These are phyloP conservation scores for Aureobasidium mangrovei DNA, from an alignment of 2,329 filamentous ascomycete genomes.

Conservation along the genomic window DNA sequence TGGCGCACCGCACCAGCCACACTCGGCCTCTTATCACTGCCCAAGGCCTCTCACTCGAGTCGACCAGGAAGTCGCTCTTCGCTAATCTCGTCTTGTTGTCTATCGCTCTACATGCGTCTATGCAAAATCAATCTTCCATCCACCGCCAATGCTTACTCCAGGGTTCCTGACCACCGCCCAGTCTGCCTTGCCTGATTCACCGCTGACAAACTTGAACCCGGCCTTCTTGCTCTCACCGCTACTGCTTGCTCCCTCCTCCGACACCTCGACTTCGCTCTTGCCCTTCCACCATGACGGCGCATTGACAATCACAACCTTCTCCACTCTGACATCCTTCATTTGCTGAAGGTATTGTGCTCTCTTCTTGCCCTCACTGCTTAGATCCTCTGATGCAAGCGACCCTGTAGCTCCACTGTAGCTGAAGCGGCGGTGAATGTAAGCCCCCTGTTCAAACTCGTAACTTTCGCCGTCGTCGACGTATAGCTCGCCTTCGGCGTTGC, in stretches of 20 bases:
- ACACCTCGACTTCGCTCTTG: conserved; percentile 53
- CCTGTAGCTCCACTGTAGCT: conserved; percentile 47
- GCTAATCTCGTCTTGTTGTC: not conserved
- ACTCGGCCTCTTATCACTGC: not conserved
- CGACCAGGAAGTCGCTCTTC: not conserved
- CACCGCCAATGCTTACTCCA: conserved; percentile 50
- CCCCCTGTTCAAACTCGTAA: conserved; percentile 77
- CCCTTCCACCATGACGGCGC: conserved; percentile 64
- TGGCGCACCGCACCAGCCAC: too few species aligned
- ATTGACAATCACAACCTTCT: conserved; percentile 77
- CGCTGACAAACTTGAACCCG: conserved; percentile 51
- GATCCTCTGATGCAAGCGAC: conserved; percentile 60
- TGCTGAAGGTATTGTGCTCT: conserved; percentile 66
- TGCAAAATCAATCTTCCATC: conserved; percentile 54
- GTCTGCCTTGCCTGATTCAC: conserved; percentile 45
- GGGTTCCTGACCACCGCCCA: conserved; percentile 59
- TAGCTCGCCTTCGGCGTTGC: conserved; percentile 69
- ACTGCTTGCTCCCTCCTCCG: conserved; percentile 48
- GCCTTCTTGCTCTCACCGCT: conserved; percentile 37
- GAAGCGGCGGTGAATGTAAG: conserved; percentile 82
- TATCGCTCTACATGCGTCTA: conserved; percentile 4
- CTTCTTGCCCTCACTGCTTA: conserved; percentile 49
- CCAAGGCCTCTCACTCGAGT: too few species aligned
- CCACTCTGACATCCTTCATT: conserved; percentile 70
- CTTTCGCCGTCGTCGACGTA: conserved; percentile 93